These are phyloP conservation scores for Coemansia sp. DNA, from an alignment of 192 early-diverging fungal species.

Conservation along the genomic window DNA sequence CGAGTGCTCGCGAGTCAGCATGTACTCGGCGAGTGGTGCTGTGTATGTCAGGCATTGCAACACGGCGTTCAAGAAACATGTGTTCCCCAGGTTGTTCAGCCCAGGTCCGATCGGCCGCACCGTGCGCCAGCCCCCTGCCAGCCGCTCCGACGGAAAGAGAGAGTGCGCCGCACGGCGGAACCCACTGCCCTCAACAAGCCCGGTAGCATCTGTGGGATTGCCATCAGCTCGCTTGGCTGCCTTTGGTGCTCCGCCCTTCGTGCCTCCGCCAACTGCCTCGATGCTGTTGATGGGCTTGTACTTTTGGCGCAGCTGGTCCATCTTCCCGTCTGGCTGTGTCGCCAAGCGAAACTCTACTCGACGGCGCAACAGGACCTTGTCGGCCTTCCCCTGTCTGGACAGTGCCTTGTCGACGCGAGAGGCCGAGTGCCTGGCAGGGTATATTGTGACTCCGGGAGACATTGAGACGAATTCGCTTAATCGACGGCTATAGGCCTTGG, in stretches of 20 bases:
- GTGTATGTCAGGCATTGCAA: constrained; percentile 78
- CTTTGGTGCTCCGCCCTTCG: neutral
- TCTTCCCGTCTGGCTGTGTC: constrained; percentile 58
- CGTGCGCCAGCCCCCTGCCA: constrained; percentile 57
- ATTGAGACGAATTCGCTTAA: neutral
- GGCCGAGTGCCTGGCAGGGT: constrained; percentile 9
- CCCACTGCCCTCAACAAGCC: constrained; percentile 59
- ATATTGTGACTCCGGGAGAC: constrained; percentile 31
- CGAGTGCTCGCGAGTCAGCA: constrained; percentile 61
- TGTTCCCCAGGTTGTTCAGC: constrained; percentile 70
- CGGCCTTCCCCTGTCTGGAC: constrained; percentile 41
- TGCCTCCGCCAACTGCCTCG: neutral
- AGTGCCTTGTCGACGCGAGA: constrained; percentile 45
- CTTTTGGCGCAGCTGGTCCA: constrained; percentile 61
- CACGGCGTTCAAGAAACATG: constrained; percentile 79
- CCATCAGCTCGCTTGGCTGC: constrained; percentile 2
- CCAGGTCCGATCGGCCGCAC: constrained; percentile 65
- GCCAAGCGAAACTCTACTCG: constrained; percentile 64
- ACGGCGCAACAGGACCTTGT: constrained; percentile 52
- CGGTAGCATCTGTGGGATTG: constrained; percentile 15
- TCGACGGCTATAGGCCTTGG: neutral
- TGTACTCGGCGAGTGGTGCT: constrained; percentile 66
- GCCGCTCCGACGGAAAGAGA: constrained; percentile 60
- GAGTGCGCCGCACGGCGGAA: constrained; percentile 59
- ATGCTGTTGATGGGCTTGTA: constrained; percentile 61